Percentiles rank a stretch among this genome's conserved stretches.
These are phyloP conservation scores for Claviceps monticola DNA, from an alignment of 2,329 filamentous ascomycete genomes.

Conservation along the genomic window DNA sequence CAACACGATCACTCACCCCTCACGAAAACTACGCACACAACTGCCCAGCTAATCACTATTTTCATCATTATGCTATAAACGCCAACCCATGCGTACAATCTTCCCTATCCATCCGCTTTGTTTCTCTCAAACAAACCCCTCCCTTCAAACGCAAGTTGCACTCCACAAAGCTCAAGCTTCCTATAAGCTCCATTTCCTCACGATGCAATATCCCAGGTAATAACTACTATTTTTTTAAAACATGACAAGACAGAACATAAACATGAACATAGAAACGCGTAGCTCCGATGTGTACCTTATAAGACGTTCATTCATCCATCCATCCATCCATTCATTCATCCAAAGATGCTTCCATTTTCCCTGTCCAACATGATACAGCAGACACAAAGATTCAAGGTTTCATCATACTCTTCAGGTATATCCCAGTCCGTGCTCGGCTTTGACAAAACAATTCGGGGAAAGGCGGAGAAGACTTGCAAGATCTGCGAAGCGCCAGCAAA, in stretches of 20 bases:
- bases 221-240: not conserved
- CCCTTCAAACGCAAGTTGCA: not conserved
- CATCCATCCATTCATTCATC: not conserved
- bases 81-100: constrained; percentile 1
- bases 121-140: not conserved
- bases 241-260: not conserved
- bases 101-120: not conserved
- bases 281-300: not conserved
- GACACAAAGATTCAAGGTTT: not conserved
- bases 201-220: too few species aligned
- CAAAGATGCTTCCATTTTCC: not conserved
- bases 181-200: too few species aligned
- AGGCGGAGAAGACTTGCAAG: too few species aligned
- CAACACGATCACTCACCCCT: too few species aligned
- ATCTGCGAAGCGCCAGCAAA: too few species aligned
- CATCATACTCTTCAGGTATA: not conserved
- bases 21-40: not conserved
- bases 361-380: not conserved
- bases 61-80: constrained; percentile 4
- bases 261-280: not conserved
- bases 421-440: not conserved
- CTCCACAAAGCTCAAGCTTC: not conserved
- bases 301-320: not conserved
- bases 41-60: not conserved
- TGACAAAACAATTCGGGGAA: too few species aligned